These are phyloP conservation scores for Cymbopogon flexuosus DNA, from an alignment of 202 grass and related monocot species.

Conservation along the genomic window DNA sequence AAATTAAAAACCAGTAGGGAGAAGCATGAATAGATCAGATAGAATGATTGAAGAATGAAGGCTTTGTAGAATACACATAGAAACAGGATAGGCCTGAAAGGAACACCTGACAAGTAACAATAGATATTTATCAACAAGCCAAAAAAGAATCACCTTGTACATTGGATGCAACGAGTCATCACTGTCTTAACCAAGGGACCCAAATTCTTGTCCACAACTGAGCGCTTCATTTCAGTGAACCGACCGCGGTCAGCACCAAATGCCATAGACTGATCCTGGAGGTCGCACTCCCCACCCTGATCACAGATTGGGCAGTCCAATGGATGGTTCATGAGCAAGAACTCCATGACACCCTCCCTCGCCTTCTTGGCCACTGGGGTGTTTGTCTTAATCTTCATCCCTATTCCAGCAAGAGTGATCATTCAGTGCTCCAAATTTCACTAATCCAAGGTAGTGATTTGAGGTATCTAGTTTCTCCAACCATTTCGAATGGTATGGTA, in stretches of 20 bases:
- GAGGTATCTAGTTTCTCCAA: no score
- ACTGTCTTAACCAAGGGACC: constrained; percentile 96
- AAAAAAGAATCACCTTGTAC: constrained; percentile 65
- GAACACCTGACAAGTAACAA: neutral
- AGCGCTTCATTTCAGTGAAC: constrained; percentile 97
- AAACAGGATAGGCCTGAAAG: neutral
- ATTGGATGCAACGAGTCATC: constrained; percentile 99
- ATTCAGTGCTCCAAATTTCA: neutral
- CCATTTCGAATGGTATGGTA: neutral
- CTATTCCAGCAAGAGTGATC: constrained; percentile 38
- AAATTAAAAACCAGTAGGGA: constrained; percentile 5
- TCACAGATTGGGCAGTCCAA: constrained; percentile 97
- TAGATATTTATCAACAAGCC: neutral
- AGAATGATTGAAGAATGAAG: neutral
- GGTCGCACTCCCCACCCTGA: constrained; percentile 92
- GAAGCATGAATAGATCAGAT: neutral
- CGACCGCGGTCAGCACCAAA: constrained; percentile 87
- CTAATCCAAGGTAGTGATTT: neutral
- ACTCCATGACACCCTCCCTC: constrained; percentile 99
- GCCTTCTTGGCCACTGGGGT: constrained; percentile 95
- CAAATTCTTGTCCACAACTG: constrained; percentile 97
- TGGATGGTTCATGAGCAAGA: constrained; percentile 92
- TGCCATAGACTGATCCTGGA: constrained; percentile 98
- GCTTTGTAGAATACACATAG: neutral
- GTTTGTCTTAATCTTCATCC: constrained; percentile 99